Evolutionary conservation across 2,329 filamentous ascomycete genomes (phyloP).

Genomic region (Leptographium flavum): DNA sequence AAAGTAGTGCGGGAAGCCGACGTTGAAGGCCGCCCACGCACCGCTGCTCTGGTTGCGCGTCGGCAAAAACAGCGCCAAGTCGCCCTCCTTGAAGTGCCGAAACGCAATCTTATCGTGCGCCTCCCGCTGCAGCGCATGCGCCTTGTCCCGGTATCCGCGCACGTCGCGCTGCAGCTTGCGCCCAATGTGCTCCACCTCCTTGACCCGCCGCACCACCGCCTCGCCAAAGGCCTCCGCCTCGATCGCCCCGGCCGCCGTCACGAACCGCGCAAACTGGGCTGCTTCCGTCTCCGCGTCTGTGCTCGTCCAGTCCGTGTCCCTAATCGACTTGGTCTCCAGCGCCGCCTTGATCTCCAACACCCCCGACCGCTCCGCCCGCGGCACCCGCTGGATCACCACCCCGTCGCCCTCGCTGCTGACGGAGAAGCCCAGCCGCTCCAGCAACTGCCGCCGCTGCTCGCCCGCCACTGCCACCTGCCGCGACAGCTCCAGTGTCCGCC

Average conservation of each 20-base stretch:
- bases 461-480: slow-evolving; percentile 73
- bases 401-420: slow-evolving; percentile 58
- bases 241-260: slow-evolving; percentile 59
- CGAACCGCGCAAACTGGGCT: slow-evolving; percentile 59
- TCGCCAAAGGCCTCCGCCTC: slow-evolving; percentile 77
- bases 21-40: slow-evolving; percentile 97
- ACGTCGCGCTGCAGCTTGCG: slow-evolving; percentile 89
- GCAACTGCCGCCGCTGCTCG: slow-evolving; percentile 64
- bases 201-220: slow-evolving; percentile 74
- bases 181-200: slow-evolving; percentile 84
- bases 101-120: slow-evolving; percentile 94
- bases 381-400: slow-evolving; percentile 62
- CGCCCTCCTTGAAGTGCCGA: slow-evolving; percentile 89
- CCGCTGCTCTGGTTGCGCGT: slow-evolving; percentile 88
- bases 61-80: slow-evolving; percentile 84
- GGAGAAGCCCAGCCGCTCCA: slow-evolving; percentile 78
- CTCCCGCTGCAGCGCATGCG: slow-evolving; percentile 66
- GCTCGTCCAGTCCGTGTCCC: slow-evolving; percentile 19
- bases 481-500: slow-evolving; percentile 68
- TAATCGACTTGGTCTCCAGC: background rate
- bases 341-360: slow-evolving; percentile 32
- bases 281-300: slow-evolving; percentile 51
- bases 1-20: slow-evolving; percentile 94
- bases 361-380: slow-evolving; percentile 42
- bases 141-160: slow-evolving; percentile 74